These are phyloP conservation scores for Golubevia pallescens DNA, from an alignment of 1,284 basidiomycete species.

Conservation along the genomic window DNA sequence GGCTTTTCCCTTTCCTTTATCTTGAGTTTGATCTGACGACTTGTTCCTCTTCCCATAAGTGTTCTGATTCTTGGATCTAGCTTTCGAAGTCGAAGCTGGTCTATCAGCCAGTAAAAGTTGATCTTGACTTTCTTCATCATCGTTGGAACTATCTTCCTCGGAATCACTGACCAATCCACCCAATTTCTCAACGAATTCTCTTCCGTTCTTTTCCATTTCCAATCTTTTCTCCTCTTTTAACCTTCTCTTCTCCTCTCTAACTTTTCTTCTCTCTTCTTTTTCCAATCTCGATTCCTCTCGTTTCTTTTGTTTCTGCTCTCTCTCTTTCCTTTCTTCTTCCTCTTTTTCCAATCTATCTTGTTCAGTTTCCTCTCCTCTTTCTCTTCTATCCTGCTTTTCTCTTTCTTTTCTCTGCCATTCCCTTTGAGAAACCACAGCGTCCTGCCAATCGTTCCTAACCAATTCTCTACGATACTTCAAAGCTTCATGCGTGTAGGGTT, in stretches of 20 bases:
- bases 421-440: conserved; percentile 54
- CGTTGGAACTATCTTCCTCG: no score
- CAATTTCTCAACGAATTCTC: no score
- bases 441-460: conserved; percentile 57
- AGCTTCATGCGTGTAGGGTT: conserved; percentile 56
- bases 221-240: neutral
- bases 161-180: no score
- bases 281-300: neutral
- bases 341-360: conserved; percentile 5
- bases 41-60: no score
- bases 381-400: conserved; percentile 6
- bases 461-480: conserved; percentile 45
- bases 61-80: no score
- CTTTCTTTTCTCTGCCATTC: conserved; percentile 25
- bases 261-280: conserved; percentile 13
- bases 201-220: no score
- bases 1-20: no score
- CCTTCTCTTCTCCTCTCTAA: conserved; percentile 2
- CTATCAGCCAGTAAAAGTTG: no score
- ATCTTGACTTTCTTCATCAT: no score
- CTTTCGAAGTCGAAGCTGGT: no score
- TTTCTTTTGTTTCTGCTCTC: neutral
- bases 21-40: no score
- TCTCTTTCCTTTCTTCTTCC: neutral
- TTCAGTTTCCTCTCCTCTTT: neutral